phyloP scores from a whole-genome alignment of 1,284 basidiomycete species.

The Trametes versicolor region DNA sequence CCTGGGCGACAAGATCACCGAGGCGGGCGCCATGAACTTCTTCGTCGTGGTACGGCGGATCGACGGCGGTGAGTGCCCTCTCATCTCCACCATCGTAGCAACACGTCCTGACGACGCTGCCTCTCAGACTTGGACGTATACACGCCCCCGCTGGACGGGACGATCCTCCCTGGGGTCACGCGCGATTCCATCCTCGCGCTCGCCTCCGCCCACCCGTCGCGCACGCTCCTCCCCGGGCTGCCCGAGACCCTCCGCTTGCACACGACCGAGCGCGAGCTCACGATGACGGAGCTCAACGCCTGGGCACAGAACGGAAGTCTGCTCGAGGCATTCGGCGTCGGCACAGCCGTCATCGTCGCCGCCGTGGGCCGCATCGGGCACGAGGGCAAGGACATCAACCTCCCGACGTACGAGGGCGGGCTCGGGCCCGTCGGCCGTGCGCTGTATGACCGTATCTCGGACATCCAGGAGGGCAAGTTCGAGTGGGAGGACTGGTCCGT shows the following conservation, averaged over 20 bases:
- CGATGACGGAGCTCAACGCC: conserved; percentile 65
- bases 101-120: background rate
- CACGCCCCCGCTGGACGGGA: conserved; percentile 83
- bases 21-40: conserved; percentile 73
- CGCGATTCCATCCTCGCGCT: conserved; percentile 78
- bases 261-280: conserved; percentile 48
- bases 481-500: conserved; percentile 66
- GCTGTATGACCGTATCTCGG: conserved; percentile 63
- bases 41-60: conserved; percentile 60
- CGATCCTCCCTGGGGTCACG: conserved; percentile 80
- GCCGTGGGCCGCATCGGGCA: conserved; percentile 67
- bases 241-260: conserved; percentile 53
- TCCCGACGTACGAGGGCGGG: conserved; percentile 57
- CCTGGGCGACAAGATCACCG: conserved; percentile 51
- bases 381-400: conserved; percentile 59
- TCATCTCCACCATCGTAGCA: background rate
- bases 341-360: conserved; percentile 74
- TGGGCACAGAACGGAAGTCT: conserved; percentile 61
- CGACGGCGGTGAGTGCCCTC: conserved; percentile 54
- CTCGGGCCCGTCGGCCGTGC: conserved; percentile 66
- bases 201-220: conserved; percentile 61
- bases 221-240: conserved; percentile 55
- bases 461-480: conserved; percentile 72
- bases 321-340: conserved; percentile 77
- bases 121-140: conserved; percentile 66